Evolutionary conservation across 2,329 filamentous ascomycete species (phyloP).

Genomic region (Verticillium albo-atrum): DNA sequence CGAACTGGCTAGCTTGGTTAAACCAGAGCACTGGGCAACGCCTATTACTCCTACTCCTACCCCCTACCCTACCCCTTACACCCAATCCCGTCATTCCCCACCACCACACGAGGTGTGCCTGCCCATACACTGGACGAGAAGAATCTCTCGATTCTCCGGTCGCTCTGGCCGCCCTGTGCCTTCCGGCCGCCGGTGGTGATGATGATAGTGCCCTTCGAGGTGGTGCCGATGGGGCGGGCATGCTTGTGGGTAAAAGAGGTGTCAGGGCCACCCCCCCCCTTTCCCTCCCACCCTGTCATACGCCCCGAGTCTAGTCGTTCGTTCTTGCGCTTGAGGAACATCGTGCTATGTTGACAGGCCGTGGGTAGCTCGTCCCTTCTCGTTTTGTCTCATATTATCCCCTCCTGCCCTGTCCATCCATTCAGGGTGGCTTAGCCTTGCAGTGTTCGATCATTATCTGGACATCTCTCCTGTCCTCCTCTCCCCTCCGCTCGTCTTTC

Average conservation of each 20-base stretch:
- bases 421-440: not conserved
- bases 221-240: not conserved
- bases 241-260: not conserved
- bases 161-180: not conserved
- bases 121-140: not conserved
- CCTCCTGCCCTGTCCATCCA: not conserved
- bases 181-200: not conserved
- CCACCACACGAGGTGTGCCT: not conserved
- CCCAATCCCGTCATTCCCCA: not conserved
- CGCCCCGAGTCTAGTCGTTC: not conserved
- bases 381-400: not conserved
- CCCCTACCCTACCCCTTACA: not conserved
- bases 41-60: slow-evolving; percentile 2
- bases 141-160: not conserved
- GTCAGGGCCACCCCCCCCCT: not conserved
- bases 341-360: not conserved
- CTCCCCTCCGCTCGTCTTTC: not conserved
- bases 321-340: not conserved
- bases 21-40: not conserved
- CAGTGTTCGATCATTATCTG: not conserved
- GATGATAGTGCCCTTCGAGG: not conserved
- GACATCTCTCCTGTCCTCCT: not conserved
- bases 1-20: not conserved
- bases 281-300: not conserved
- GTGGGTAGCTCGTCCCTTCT: not conserved